These are phyloP conservation scores for Pseudogymnoascus sp. DNA, from an alignment of 2,329 filamentous ascomycete species.

Conservation along the genomic window DNA sequence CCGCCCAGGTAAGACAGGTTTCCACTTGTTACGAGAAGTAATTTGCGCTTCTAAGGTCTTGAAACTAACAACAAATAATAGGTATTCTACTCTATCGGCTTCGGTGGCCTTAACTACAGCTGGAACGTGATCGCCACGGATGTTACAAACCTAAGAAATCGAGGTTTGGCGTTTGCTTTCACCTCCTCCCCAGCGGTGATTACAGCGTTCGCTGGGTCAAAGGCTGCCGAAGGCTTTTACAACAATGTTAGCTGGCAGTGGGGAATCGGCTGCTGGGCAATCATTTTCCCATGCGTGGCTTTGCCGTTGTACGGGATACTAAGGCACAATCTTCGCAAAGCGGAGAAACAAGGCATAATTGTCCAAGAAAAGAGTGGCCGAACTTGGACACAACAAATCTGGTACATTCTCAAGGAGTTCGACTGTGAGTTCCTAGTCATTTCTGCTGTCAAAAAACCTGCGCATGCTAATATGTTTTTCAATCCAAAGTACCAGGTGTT, in stretches of 20 bases:
- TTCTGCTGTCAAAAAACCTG: neutral
- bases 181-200: constrained; percentile 56
- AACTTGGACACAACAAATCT: constrained; percentile 17
- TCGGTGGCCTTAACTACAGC: constrained; percentile 51
- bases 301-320: constrained; percentile 49
- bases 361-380: constrained; percentile 18
- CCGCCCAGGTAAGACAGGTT: constrained; percentile 26
- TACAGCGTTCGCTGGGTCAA: constrained; percentile 54
- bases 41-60: too few relatives aligned
- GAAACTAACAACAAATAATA: constrained; percentile 19
- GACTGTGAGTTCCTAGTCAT: constrained; percentile 26
- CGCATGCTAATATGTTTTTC: neutral
- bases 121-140: constrained; percentile 59
- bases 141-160: constrained; percentile 54
- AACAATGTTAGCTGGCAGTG: constrained; percentile 51
- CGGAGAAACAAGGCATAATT: constrained; percentile 19
- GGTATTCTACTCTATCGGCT: constrained; percentile 60
- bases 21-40: neutral
- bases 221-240: constrained; percentile 46
- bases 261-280: constrained; percentile 58
- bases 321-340: constrained; percentile 20
- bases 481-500: constrained; percentile 33
- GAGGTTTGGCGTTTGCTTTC: constrained; percentile 45
- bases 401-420: constrained; percentile 30
- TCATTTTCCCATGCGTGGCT: constrained; percentile 53